Evolutionary conservation across 2,329 filamentous ascomycete genomes (phyloP), one percentile per base, ranked within the genome.

Genomic region (Colletotrichum camelliae): DNA sequence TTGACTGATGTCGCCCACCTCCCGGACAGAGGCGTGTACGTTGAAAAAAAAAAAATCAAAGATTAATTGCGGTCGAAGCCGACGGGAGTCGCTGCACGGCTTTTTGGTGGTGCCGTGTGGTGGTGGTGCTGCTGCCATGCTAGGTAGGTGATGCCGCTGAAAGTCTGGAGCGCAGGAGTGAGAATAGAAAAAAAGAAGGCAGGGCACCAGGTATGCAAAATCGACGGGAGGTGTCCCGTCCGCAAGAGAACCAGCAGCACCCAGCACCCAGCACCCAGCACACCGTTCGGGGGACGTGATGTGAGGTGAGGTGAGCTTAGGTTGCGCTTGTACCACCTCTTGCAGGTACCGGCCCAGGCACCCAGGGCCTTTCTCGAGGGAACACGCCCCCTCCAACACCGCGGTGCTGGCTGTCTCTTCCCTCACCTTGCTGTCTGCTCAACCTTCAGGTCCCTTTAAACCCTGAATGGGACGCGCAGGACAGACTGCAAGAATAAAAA

Each of bases 311-410:
- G 35, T 29, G n/a, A 35, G 16, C 52, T 35, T 55, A 60, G 66
- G 55, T 62, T 58, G 55, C 72, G 72, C 69, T 67, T 75, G 72
- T 72, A 62, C 69, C 69, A 72, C 72, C 55, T 72, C 55, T 62
- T 39, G 67, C 72, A 72, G 61, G 55, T 72, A 58, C 58, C 71
- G 18, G 35, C 12, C 24, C 52, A 67, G 27, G 37, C 27, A 13
- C 66, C 66, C 52, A 68, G 52, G 66, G 24, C 66, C 33, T 35
- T 15, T 39, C 57, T 52, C 29, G 67, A 39, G 39, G 61, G 55
- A 55, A 67, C 73, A 68, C 69, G 37, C 73, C 69, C 73, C 73
- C 73, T 73, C 73, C 73, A 62, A 64, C n/a, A 57, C 35, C 15
- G 8, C 58, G n/a, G 43, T 52, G 43, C 43, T 52, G 43, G 43